A percentile compares a stretch with the other conserved stretches of the same genome.
Conservation (phyloP, 495 filamentous ascomycete species). For the Aspergillus indologenus region DNA sequence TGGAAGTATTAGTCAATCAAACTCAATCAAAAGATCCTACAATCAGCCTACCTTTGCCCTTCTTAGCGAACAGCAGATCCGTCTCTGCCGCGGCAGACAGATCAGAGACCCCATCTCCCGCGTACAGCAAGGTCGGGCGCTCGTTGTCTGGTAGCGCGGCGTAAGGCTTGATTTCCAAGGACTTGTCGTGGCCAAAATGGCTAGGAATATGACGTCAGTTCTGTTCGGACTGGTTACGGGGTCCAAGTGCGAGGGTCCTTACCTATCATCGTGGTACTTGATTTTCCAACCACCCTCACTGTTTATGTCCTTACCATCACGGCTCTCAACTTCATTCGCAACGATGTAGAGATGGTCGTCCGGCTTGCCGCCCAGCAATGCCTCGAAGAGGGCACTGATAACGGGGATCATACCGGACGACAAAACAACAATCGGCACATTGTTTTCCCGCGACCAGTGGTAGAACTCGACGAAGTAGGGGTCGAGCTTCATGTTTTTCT, state of each 20-base stretch:
- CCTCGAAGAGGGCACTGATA: constrained; percentile 75
- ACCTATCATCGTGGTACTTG: constrained; percentile 83
- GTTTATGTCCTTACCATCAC: constrained; percentile 69
- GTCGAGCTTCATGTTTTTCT: constrained; percentile 83
- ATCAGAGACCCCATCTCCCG: constrained; percentile 87
- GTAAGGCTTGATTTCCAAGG: constrained; percentile 79
- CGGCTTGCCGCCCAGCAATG: constrained; percentile 68
- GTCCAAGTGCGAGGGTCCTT: constrained; percentile 10
- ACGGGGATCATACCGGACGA: constrained; percentile 90
- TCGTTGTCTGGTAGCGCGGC: constrained; percentile 62
- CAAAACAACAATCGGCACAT: constrained; percentile 87
- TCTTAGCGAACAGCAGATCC: constrained; percentile 87
- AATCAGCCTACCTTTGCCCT: constrained; percentile 67
- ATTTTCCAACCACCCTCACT: constrained; percentile 82
- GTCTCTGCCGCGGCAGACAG: constrained; percentile 84
- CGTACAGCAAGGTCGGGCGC: constrained; percentile 79
- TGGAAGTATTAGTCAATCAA: constrained; percentile 26
- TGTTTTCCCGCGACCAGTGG: constrained; percentile 71
- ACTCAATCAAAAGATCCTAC: background rate
- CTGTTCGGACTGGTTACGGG: background rate
- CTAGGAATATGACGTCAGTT: constrained; percentile 40
- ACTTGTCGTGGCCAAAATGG: constrained; percentile 92
- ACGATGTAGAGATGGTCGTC: constrained; percentile 74
- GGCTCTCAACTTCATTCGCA: constrained; percentile 71
- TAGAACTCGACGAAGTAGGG: constrained; percentile 83